Percentiles rank a stretch among this genome's conserved stretches.
These are phyloP conservation scores for Penicillium sp. DNA, from an alignment of 2,329 filamentous ascomycete genomes.

Conservation along the genomic window DNA sequence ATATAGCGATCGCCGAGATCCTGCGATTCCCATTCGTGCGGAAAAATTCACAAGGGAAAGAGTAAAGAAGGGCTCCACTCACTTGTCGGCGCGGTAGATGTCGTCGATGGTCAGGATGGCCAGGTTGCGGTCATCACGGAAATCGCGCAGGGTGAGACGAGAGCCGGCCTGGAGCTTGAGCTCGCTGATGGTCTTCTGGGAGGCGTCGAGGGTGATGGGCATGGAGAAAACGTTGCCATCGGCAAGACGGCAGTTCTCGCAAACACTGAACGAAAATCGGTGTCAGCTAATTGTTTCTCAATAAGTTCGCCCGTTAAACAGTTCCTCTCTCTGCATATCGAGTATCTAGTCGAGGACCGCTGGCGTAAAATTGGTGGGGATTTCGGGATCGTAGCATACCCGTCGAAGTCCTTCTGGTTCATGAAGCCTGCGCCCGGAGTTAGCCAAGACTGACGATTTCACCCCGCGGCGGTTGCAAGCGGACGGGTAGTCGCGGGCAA, in stretches of 20 bases:
- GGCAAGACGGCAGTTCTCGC: conserved; percentile 74
- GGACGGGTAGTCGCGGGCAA: no score
- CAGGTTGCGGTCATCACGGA: conserved; percentile 90
- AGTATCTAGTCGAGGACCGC: no score
- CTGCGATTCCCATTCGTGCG: no score
- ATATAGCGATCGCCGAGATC: no score
- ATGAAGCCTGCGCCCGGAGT: conserved; percentile 71
- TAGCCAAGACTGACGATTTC: no score
- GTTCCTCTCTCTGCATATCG: no score
- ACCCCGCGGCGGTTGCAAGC: no score
- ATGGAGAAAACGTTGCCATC: conserved; percentile 91
- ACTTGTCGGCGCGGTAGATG: conserved; percentile 93
- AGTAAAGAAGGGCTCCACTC: no score
- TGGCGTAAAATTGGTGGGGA: no score
- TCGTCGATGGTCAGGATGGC: conserved; percentile 94
- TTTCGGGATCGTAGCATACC: conserved; percentile 46
- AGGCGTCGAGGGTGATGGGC: conserved; percentile 87
- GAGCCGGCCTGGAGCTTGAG: conserved; percentile 68
- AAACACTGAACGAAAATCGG: conserved; percentile 63
- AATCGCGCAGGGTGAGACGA: conserved; percentile 81
- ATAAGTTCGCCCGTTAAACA: no score
- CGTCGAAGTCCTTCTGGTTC: conserved; percentile 93
- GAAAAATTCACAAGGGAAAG: no score
- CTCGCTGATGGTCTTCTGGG: conserved; percentile 63
- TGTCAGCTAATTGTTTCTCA: no score